Percentiles rank a stretch among this genome's conserved stretches.
Conservation (phyloP, 768 basidiomycete genomes). For the Chiua virens region DNA sequence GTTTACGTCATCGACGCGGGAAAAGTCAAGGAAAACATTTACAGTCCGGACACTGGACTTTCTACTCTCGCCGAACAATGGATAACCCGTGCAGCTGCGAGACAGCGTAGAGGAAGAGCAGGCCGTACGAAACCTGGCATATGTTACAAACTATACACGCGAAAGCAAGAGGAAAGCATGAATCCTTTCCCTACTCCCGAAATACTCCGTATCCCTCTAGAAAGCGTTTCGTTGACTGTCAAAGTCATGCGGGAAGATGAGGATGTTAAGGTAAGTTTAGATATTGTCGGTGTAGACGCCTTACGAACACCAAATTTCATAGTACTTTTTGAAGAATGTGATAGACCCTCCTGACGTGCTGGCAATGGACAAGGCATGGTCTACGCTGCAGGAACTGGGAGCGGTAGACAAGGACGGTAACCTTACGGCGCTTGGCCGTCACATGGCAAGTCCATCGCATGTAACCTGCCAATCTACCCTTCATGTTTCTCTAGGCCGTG, state of each 20-base stretch:
- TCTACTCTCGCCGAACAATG: conserved; percentile 78
- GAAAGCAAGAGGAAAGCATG: conserved; percentile 69
- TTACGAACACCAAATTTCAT: neutral
- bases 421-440: conserved; percentile 79
- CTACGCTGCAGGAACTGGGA: conserved; percentile 71
- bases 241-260: conserved; percentile 77
- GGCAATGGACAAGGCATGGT: conserved; percentile 78
- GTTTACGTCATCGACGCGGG: conserved; percentile 84
- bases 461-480: neutral
- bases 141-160: conserved; percentile 89
- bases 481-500: conserved; percentile 52
- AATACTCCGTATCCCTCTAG: conserved; percentile 83
- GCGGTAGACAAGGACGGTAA: conserved; percentile 64
- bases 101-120: conserved; percentile 86
- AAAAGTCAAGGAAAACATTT: conserved; percentile 80
- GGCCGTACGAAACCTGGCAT: conserved; percentile 80
- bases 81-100: conserved; percentile 74
- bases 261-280: conserved; percentile 65
- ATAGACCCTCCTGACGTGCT: conserved; percentile 79
- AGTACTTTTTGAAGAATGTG: conserved; percentile 69
- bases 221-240: conserved; percentile 76
- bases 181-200: conserved; percentile 77
- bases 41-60: conserved; percentile 68
- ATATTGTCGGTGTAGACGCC: neutral
- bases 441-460: conserved; percentile 52